Base-by-base conservation (phyloP, 2,329 filamentous ascomycete species). In the Xylariales sp. region DNA sequence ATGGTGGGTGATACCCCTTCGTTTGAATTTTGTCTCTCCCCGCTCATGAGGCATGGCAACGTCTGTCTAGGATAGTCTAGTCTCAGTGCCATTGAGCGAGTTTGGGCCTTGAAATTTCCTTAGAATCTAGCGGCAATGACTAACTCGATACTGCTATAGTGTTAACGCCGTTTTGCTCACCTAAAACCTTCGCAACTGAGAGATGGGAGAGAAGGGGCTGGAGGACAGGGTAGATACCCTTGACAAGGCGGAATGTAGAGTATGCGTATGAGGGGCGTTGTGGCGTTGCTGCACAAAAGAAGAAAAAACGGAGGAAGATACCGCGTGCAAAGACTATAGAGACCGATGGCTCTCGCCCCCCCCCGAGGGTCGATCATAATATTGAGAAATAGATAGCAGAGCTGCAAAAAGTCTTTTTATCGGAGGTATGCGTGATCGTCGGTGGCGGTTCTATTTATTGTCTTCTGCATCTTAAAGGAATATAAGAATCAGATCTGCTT, bases 121-220 rank as follows among this genome's bases (percentile, higher is more conserved):
- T 39, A 10, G 8, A 39, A 7, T 39, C 36, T 39, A 39, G 8
- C 39, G 10, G 1, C 12, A 4, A 41, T 41, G 4, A 41, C 39
- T 41, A 41, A 41, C 39, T 41, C 4, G 3, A 5, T 41, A 14
- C 9, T 41, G 10, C 39, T 41, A 41, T 41, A 41, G 39, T 69
- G 78, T 84, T 67, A 84, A 84, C 72, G 81, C 79, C 7, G 75
- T 76, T 14, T 62, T 77, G 34, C 72, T 78, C 5, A 74, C 76
- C 2, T 78, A 72, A 49, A 0, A 14, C 30, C 8, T 6, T 41
- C 3, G 3, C 23, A 30, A 43, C 39, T 28, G 3, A 49, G 7
- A 12, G 9, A 39, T 6, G 3, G 12, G 9, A 16, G 14, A 34
- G 30, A 34, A 34, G 63, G 43, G 41, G n/a, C 9, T 34, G 46